Evolutionary conservation across 768 basidiomycete genomes (phyloP), one percentile per base, ranked within the genome.

Genomic region (Saitozyma podzolica): DNA sequence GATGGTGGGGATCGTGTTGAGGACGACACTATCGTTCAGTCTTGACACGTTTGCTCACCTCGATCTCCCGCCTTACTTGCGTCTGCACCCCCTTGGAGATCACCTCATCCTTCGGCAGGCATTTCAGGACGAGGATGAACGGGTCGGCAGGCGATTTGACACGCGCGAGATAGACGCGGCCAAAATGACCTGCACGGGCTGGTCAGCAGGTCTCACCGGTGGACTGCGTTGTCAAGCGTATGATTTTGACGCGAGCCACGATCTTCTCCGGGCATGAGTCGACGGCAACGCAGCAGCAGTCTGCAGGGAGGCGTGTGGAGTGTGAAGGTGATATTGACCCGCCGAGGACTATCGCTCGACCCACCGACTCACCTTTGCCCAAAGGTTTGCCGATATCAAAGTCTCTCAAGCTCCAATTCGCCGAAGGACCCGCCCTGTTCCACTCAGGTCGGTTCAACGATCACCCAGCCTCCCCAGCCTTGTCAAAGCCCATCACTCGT

Each of bases 141-240:
- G 69, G 63, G 62, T 88, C 86, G 1, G 91, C 90, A 61, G 87
- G 84, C 62, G 82, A 77, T 78, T 92, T 93, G 16, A 93, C 95
- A 58, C 94, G 86, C 49, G 96, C 92, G 88, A 98, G 94, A 83
- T 99, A 98, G 37, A 99, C 96, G 8, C 90, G 89, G 0, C 96
- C 96, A 69, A 98, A 99, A 82, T 98, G 97, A 48, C 96, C 96
- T 80, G 94, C 93, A n/a, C 92, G 92, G 2, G 95, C 84, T 6
- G 90, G 90, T 16, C 91, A 86, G 13, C 92, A 92, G 73, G 94
- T 91, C 69, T 94, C 92, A 70, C 95, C 93, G 20, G n/a, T n/a
- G 6, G 54, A 42, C 9, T 17, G 16, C 3, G n/a, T n/a, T n/a
- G n/a, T n/a, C n/a, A 11, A 20, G 37, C 61, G 86, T 84, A 29